Conservation (phyloP, 495 filamentous ascomycete species). For the Penicillium roqueforti region DNA sequence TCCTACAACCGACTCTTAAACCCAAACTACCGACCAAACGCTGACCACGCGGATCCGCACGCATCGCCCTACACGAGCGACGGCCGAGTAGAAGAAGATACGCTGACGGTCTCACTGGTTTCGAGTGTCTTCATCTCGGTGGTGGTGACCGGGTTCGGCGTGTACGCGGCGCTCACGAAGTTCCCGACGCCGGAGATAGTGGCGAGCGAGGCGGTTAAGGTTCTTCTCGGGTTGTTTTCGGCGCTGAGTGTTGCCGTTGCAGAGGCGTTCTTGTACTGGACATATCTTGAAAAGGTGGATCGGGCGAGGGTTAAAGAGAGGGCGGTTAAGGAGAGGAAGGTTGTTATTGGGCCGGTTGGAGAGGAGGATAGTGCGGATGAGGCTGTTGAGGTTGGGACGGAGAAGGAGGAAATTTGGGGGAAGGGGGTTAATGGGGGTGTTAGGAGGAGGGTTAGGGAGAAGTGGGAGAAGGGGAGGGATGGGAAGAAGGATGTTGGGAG, state of each 20-base stretch:
- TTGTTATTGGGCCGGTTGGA: slow-evolving; percentile 55
- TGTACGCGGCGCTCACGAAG: slow-evolving; percentile 47
- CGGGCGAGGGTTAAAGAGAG: slow-evolving; percentile 65
- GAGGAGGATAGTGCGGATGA: slow-evolving; percentile 5
- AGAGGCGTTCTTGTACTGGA: slow-evolving; percentile 82
- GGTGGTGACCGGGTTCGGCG: slow-evolving; percentile 43
- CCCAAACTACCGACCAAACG: slow-evolving; percentile 35
- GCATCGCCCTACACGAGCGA: not conserved
- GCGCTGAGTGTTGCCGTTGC: slow-evolving; percentile 68
- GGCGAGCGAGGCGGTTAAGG: slow-evolving; percentile 33
- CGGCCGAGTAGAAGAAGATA: slow-evolving; percentile 14
- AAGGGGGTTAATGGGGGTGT: slow-evolving; percentile 45
- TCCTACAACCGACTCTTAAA: slow-evolving; percentile 71
- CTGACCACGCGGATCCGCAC: slow-evolving; percentile 41
- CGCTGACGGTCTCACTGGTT: slow-evolving; percentile 42
- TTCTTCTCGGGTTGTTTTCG: slow-evolving; percentile 38
- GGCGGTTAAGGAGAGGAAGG: slow-evolving; percentile 64
- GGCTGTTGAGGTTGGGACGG: slow-evolving; percentile 15
- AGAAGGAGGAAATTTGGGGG: slow-evolving; percentile 45
- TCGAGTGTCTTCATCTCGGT: slow-evolving; percentile 47
- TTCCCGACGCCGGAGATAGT: slow-evolving; percentile 49
- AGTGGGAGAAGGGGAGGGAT: slow-evolving; percentile 37
- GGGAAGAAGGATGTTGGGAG: not conserved
- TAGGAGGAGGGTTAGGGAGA: slow-evolving; percentile 42
- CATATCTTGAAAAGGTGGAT: slow-evolving; percentile 74